Percentiles rank a stretch among this genome's conserved stretches.
Conservation (phyloP, 192 early-diverging fungal genomes). For the Coemansia pectinata region DNA sequence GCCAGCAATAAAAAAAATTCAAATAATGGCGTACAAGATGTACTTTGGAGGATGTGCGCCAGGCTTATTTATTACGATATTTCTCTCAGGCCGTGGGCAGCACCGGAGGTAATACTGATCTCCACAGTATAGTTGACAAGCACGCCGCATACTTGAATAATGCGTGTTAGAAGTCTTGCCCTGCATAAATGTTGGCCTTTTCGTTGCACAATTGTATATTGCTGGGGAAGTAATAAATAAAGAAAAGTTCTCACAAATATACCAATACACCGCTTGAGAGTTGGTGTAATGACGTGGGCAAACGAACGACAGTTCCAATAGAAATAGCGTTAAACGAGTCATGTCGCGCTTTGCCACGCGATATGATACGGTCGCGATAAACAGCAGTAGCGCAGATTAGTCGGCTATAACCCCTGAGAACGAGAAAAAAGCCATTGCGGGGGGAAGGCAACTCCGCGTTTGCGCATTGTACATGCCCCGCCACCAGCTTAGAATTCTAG, state of each 20-base stretch:
- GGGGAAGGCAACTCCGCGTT: background rate
- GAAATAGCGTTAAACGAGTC: background rate
- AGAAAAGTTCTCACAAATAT: constrained; percentile 1
- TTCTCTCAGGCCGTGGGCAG: background rate
- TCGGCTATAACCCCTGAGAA: background rate
- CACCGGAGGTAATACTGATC: background rate
- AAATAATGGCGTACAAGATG: background rate
- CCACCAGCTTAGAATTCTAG: no score
- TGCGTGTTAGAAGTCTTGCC: background rate
- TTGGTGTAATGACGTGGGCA: background rate
- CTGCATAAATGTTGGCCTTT: background rate
- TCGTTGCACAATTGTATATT: background rate
- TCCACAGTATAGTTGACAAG: background rate
- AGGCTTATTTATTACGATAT: background rate
- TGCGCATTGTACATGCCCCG: background rate
- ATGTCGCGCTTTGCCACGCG: background rate
- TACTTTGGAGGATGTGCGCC: background rate
- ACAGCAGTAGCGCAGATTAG: background rate
- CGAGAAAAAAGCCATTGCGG: background rate
- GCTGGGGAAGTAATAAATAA: background rate
- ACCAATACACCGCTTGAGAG: background rate
- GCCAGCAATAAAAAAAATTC: background rate
- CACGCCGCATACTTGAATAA: background rate
- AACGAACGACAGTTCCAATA: background rate
- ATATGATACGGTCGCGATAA: background rate